A percentile compares a stretch with the other conserved stretches of the same genome.
Conservation (phyloP, 2,329 filamentous ascomycete genomes). For the Stemphylium lycopersici region DNA sequence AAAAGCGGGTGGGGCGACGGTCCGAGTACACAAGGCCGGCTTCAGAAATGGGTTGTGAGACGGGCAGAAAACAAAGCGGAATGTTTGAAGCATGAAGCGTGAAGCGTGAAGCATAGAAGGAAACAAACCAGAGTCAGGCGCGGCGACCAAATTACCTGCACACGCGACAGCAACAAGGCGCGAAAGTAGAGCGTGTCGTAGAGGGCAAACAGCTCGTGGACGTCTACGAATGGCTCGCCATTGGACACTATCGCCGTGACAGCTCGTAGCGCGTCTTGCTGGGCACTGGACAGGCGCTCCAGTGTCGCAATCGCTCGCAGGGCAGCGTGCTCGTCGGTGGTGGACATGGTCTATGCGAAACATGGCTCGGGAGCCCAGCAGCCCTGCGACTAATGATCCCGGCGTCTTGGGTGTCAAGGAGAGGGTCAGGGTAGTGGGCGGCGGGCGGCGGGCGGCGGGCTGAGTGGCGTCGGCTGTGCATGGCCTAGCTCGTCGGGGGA, state of each 20-base stretch:
- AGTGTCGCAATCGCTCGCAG: conserved; percentile 48
- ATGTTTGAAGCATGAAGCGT: neutral
- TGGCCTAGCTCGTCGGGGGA: conserved; percentile 6
- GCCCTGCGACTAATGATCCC: neutral
- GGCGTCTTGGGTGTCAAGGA: conserved; percentile 1
- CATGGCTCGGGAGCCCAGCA: conserved; percentile 14
- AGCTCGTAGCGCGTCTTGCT: conserved; percentile 40
- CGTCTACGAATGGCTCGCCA: conserved; percentile 49
- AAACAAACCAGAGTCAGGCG: conserved; percentile 48
- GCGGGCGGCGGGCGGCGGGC: too few relatives aligned
- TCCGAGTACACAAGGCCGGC: conserved; percentile 8
- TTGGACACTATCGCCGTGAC: conserved; percentile 48
- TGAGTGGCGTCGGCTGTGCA: conserved; percentile 2
- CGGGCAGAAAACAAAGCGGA: conserved; percentile 16
- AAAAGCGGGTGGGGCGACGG: conserved; percentile 19
- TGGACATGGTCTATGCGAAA: conserved; percentile 40
- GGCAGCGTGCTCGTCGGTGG: conserved; percentile 52
- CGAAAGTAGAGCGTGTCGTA: conserved; percentile 54
- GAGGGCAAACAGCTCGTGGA: conserved; percentile 49
- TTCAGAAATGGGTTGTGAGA: conserved; percentile 11
- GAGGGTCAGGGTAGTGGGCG: neutral
- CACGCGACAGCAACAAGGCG: conserved; percentile 45
- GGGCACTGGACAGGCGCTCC: conserved; percentile 40
- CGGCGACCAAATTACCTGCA: conserved; percentile 53
- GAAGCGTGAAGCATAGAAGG: conserved; percentile 22